phyloP scores from a whole-genome alignment of 192 early-diverging fungal species.

The Entrophospora sp. region DNA sequence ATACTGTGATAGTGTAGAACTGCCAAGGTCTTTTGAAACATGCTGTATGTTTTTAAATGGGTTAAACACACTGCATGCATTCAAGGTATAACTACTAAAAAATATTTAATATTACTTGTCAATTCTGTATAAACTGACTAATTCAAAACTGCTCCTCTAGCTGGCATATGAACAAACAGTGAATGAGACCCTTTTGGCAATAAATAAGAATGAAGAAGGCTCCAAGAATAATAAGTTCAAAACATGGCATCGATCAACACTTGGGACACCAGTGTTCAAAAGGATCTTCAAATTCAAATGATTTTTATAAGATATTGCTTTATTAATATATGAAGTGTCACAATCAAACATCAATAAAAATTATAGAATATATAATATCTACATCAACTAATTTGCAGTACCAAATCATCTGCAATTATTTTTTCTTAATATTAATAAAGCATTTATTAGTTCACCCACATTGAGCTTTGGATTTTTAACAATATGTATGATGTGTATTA shows the following conservation, averaged over 20 bases:
- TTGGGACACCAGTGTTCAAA: conserved; percentile 10
- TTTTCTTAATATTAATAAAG: background rate
- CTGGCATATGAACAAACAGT: conserved; percentile 2
- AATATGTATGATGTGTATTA: background rate
- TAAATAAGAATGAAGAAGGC: background rate
- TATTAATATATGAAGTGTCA: background rate
- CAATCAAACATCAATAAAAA: background rate
- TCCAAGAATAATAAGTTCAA: background rate
- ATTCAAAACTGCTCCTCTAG: conserved; percentile 12
- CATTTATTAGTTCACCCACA: background rate
- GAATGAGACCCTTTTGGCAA: background rate
- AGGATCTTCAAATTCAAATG: conserved; percentile 1
- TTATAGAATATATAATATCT: background rate
- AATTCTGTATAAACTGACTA: conserved; percentile 11
- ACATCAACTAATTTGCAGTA: too few relatives aligned
- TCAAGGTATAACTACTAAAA: conserved; percentile 4
- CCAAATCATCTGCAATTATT: too few relatives aligned
- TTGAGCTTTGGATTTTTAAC: too few relatives aligned
- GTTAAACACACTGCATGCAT: conserved; percentile 1
- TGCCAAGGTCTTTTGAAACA: conserved; percentile 12
- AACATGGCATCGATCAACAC: background rate
- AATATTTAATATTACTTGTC: background rate
- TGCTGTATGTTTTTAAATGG: conserved; percentile 12
- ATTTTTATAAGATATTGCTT: background rate
- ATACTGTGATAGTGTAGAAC: conserved; percentile 10